Conservation (phyloP, 257 asterid genomes). For the Leonotis leonurus region DNA sequence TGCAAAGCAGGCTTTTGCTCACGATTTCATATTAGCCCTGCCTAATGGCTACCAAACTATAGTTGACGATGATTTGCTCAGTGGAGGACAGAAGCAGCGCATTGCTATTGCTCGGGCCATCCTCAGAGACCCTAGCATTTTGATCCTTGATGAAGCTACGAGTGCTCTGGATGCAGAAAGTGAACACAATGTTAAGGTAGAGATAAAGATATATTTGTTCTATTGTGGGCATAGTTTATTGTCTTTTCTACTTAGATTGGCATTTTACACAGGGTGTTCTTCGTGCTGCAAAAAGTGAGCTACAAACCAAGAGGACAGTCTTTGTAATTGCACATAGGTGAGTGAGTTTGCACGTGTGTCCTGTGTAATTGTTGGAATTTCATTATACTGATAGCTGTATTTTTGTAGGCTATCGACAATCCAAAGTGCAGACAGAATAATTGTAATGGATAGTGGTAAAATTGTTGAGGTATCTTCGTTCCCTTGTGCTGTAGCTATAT, state of each 20-base stretch:
- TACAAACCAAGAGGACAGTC: constrained; percentile 58
- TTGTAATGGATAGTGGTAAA: constrained; percentile 81
- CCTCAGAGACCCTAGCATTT: constrained; percentile 78
- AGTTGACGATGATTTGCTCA: constrained; percentile 90
- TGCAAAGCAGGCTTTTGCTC: constrained; percentile 88
- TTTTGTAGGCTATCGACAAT: constrained; percentile 80
- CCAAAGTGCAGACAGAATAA: constrained; percentile 78
- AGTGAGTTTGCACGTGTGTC: constrained; percentile 23
- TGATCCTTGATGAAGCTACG: constrained; percentile 95
- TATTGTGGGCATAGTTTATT: not conserved
- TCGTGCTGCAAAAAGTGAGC: constrained; percentile 51
- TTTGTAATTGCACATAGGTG: constrained; percentile 87
- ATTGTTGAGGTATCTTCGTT: constrained; percentile 53
- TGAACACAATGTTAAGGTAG: constrained; percentile 86
- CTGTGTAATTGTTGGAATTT: not conserved
- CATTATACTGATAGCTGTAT: constrained; percentile 14
- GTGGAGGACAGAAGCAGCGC: constrained; percentile 98
- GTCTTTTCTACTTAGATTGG: constrained; percentile 12
- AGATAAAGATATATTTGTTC: no score
- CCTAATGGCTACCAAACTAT: constrained; percentile 87
- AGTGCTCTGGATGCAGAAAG: constrained; percentile 97
- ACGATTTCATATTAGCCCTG: constrained; percentile 66
- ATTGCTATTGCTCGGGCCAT: constrained; percentile 94
- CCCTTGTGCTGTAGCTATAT: not conserved
- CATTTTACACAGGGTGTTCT: constrained; percentile 53